Evolutionary conservation across 2,329 filamentous ascomycete species (phyloP).

Genomic region (Monosporascus sp.): DNA sequence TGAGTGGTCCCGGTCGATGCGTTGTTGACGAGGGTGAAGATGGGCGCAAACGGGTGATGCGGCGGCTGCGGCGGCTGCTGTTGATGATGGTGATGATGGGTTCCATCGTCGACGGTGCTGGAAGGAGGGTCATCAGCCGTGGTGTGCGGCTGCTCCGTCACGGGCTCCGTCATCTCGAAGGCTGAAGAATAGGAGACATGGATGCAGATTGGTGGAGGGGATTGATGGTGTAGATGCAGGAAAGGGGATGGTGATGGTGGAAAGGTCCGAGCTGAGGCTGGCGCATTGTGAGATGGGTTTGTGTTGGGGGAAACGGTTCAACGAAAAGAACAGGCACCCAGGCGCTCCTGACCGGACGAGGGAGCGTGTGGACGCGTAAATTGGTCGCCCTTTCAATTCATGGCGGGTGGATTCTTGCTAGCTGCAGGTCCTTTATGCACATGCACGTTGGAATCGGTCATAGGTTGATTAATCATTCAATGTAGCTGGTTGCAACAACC

Average conservation of each 20-base stretch:
- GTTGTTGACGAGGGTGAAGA: constrained; percentile 84
- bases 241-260: constrained; percentile 2
- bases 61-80: constrained; percentile 12
- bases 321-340: constrained; percentile 1
- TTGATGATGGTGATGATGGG: constrained; percentile 1
- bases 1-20: constrained; percentile 65
- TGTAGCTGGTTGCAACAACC: no score
- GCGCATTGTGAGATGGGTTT: constrained; percentile 19
- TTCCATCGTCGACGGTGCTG: constrained; percentile 1
- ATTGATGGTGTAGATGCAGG: not conserved
- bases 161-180: constrained; percentile 24
- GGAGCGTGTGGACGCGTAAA: no score
- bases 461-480: no score
- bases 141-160: constrained; percentile 8
- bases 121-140: not conserved
- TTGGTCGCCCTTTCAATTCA: not conserved
- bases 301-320: constrained; percentile 10
- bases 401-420: not conserved
- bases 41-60: constrained; percentile 57
- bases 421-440: not conserved
- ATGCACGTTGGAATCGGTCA: not conserved
- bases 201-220: constrained; percentile 11
- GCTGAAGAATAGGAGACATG: constrained; percentile 13
- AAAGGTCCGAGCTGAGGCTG: constrained; percentile 13
- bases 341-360: not conserved